Base-by-base conservation (phyloP, 306 rosid species). In the Gastrolobium bilobum region DNA sequence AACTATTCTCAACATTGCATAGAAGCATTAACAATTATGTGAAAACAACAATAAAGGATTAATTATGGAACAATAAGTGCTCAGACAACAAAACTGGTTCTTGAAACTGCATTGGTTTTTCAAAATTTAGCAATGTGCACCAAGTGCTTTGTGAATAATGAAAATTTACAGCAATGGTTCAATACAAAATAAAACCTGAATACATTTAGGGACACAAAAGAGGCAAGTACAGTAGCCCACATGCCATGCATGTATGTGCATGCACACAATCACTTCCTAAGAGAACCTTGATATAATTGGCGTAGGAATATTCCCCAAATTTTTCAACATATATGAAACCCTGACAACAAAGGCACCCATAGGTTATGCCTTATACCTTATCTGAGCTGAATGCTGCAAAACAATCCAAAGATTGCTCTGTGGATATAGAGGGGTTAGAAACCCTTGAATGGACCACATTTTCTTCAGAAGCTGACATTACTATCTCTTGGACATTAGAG, bases 321-420 rank as follows among this genome's bases (percentile, higher is more conserved):
- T 44, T 79, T 74, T 57, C 84, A 74, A 63, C 71, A 73, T 40
- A 82, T 20, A 44, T 47, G 69, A 76, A 78, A 71, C 69, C 67
- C 65, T 26, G 44, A 64, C 65, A 85, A 40, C 15, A 72, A 75
- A 46, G 80, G 78, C 71, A 82, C 15, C 77, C 69, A 70, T 56
- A 50, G 64, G 42, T 64, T 61, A 76, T 80, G 63, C 78, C 70
- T 72, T 71, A 65, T 77, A 89, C 92, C 94, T 91, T 76, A 51
- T 90, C 91, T 2, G 84, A 73, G 84, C 72, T 77, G 67, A 82
- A 71, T 26, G 79, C 48, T 54, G 91, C 82, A 56, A 80, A 72
- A 50, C 78, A 75, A 65, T 76, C 84, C 83, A 68, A 43, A 46
- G 86, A 79, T 78, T 73, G 91, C 78, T 75, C 75, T 51, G 57